Evolutionary conservation across 75 land plant genomes (phyloP), one percentile per base, ranked within the genome.

Genomic region (Gnetum montanum): DNA sequence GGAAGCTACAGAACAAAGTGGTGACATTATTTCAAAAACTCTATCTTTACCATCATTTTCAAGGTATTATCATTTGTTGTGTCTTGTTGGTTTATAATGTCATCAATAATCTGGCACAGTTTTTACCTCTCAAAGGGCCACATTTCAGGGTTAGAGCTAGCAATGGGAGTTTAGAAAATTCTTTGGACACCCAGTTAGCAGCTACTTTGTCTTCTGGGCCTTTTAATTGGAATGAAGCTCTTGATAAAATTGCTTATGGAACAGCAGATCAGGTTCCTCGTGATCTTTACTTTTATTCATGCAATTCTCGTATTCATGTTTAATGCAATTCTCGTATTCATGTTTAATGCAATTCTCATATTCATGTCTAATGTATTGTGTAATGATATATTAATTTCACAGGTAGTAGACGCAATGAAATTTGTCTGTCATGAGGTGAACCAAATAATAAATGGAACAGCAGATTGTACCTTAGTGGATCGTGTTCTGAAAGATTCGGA

Each of bases 341-440:
- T 1, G 54, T 28, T 31, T 4, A 3, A 49, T 49, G 31, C 1
- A 16, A 12, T 30, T 51, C 22, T 51, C 1, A 12, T 6, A 28
- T 4, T 30, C 3, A 31, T 1, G 54, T 28, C 19, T 4, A 3
- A 49, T 49, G 31, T 0, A 16, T n/a, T n/a, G n/a, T n/a, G n/a
- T n/a, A n/a, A n/a, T n/a, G n/a, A n/a, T n/a, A n/a, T n/a, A n/a
- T n/a, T n/a, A n/a, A n/a, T 4, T 70, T 50, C 81, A 90, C 83
- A 95, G 99, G 85, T 87, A 57, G 99, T 95, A 36, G 99, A 95
- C 66, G 99, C 92, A 25, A 83, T 95, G 88, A 95, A 95, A 62
- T 83, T 90, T 60, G 81, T 95, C 3, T 95, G 99, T 58, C 97
- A 95, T 72, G 99, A 95, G 63, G 50, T 95, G 63, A 72, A 69